Evolutionary conservation across 176 grass and related monocot species (phyloP), one percentile per base, ranked within the genome.

Genomic region (Eragrostis curvula): DNA sequence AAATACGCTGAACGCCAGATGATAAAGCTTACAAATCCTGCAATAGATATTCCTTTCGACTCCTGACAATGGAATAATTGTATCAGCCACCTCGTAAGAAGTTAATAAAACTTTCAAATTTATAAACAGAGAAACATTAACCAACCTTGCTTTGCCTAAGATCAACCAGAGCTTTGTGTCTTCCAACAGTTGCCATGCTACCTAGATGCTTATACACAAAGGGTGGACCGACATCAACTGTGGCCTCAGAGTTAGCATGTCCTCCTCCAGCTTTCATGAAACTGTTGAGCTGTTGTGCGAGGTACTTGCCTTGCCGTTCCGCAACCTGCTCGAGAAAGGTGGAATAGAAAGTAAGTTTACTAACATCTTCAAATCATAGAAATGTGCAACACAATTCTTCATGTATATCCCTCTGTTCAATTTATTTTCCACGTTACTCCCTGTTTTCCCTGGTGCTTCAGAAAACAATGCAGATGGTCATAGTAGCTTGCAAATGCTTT

Each of bases 191-290:
- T 12, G 96, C 96, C 96, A 95, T 98, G 63, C 92, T 98, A 3
- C 92, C 96, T 44, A 98, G 74, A 93, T 98, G 96, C 75, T 76
- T 85, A 77, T 98, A 98, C 53, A 93, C 96, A 84, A 98, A 98
- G 42, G 89, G 85, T 55, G 86, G 84, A 18, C 92, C 96, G 8
- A 93, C 73, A 17, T 93, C 86, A 24, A 82, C 61, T 24, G 91
- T 78, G 7, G 70, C 42, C 3, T 87, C 78, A 50, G 79, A 58
- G 32, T 91, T 95, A 53, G 90, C 96, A 76, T 93, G 85, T 13
- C 88, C 92, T 75, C 96, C 96, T 78, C 90, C 88, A 59, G 81
- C 72, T 85, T 91, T 98, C 83, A 81, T 82, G 48, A 88, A 73
- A 66, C 7, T 46, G 75, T 95, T 98, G 29, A 98, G 68, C 36